Base-by-base conservation (phyloP, 2,329 filamentous ascomycete species). In the Kalaharituber pfeilii region DNA sequence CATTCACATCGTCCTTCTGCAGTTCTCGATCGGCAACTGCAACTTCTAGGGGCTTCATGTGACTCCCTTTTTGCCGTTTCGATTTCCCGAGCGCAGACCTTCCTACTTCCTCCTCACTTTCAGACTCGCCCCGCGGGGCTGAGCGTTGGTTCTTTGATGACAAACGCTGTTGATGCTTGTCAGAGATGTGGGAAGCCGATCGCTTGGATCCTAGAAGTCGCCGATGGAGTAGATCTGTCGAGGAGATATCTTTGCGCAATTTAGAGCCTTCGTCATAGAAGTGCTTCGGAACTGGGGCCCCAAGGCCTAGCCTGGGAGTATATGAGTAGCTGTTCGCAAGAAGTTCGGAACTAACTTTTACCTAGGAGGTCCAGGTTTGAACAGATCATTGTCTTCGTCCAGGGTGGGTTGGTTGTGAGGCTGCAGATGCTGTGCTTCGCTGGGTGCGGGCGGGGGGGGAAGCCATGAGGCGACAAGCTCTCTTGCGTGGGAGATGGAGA, bases 391-490 rank as follows among this genome's bases (percentile, higher is more conserved):
- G 57, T 79, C 76, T 49, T 77, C 73, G 42, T 69, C 42, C 30
- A 9, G 9, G n/a, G 9, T n/a, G n/a, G n/a, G n/a, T n/a, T 39
- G 33, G 33, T 49, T 5, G 44, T 26, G 30, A 18, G 30, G 44
- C 24, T 7, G 44, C 13, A 36, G 30, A 49, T 22, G 26, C 47
- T 15, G 27, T 5, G 66, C 54, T 73, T 69, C 18, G 71, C 62
- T 49, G 61, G 56, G 67, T 63, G 52, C 65, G 5, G 69, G 65
- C 54, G 67, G 68, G n/a, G 72, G 65, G 11, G 74, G 74, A 27
- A 80, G 71, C 73, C 75, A 75, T 59, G 76, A 78, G 51, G 73
- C 70, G 56, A 80, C 68, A 18, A 77, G 67, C 29, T 71, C 71
- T 59, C 77, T 74, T 51, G 71, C 72, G 53, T 73, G 72, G 5